A percentile compares a stretch with the other conserved stretches of the same genome.
phyloP scores from a whole-genome alignment of 371 early-diverging fungal genomes.

The Apophysomyces ossiformis region DNA sequence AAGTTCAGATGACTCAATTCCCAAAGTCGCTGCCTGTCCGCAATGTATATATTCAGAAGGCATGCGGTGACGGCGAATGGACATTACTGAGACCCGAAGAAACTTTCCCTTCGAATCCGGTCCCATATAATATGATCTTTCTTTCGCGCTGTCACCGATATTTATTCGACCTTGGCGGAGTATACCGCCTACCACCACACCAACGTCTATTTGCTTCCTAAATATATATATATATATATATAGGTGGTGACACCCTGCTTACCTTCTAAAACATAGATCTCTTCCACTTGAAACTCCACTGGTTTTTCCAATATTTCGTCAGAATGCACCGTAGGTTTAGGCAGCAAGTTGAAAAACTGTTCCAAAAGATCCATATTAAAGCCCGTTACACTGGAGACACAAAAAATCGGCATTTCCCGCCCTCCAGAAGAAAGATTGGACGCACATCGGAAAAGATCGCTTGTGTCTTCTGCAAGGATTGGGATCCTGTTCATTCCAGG shows the following conservation, averaged over 20 bases:
- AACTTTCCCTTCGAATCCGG: conserved; percentile 60
- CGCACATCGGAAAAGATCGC: conserved; percentile 74
- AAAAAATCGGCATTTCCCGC: conserved; percentile 81
- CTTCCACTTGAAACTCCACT: conserved; percentile 85
- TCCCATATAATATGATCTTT: conserved; percentile 51
- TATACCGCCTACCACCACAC: conserved; percentile 60
- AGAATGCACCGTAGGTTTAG: conserved; percentile 47
- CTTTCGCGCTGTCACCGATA: conserved; percentile 19
- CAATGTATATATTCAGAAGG: conserved; percentile 71
- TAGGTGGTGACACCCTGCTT: conserved; percentile 22
- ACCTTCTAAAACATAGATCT: conserved; percentile 86
- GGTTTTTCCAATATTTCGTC: conserved; percentile 55
- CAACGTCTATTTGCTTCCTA: conserved; percentile 44
- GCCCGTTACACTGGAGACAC: conserved; percentile 89
- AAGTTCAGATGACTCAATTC: conserved; percentile 59
- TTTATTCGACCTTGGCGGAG: conserved; percentile 55
- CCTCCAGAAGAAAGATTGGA: conserved; percentile 59
- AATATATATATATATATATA: background rate
- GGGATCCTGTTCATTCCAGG: conserved; percentile 83
- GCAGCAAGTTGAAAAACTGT: conserved; percentile 75
- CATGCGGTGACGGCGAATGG: conserved; percentile 89
- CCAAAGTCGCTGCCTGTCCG: conserved; percentile 87
- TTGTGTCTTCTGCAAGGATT: conserved; percentile 69
- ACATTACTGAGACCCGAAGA: conserved; percentile 62
- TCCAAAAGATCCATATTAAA: conserved; percentile 77